These are phyloP conservation scores for Fusarium coffeatum DNA, from an alignment of 2,329 filamentous ascomycete species.

Conservation along the genomic window DNA sequence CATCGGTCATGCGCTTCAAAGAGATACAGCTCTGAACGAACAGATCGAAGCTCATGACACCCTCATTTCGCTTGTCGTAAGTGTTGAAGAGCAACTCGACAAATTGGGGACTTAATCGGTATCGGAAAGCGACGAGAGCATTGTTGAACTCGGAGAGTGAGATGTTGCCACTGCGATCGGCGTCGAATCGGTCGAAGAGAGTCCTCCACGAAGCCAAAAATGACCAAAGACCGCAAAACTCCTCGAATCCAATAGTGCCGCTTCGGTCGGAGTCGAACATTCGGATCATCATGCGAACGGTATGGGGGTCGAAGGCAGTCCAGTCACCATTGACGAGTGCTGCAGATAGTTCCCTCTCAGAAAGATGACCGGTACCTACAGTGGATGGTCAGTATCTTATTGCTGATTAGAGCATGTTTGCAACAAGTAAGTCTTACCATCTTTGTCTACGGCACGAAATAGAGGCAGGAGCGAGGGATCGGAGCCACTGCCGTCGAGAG, in stretches of 20 bases:
- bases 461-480: slow-evolving; percentile 76
- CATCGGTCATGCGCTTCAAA: slow-evolving; percentile 98
- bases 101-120: slow-evolving; percentile 86
- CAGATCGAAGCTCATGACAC: slow-evolving; percentile 88
- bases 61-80: slow-evolving; percentile 81
- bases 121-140: slow-evolving; percentile 92
- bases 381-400: slow-evolving; percentile 13
- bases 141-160: slow-evolving; percentile 88
- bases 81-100: slow-evolving; percentile 86
- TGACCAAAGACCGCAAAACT: slow-evolving; percentile 96
- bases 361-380: slow-evolving; percentile 80
- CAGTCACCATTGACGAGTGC: slow-evolving; percentile 97
- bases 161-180: slow-evolving; percentile 87
- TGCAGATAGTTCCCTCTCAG: slow-evolving; percentile 85
- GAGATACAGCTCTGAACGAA: slow-evolving; percentile 98
- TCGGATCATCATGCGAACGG: slow-evolving; percentile 98
- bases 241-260: slow-evolving; percentile 91
- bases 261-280: slow-evolving; percentile 97
- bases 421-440: slow-evolving; percentile 64
- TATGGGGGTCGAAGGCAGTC: slow-evolving; percentile 91
- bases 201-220: slow-evolving; percentile 94
- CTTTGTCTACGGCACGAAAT: slow-evolving; percentile 91
- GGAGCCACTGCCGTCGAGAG: slow-evolving; percentile 60
- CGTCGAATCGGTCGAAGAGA: slow-evolving; percentile 95
- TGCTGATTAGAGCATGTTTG: background rate